These are phyloP conservation scores for Meyerozyma smithsonii DNA, from an alignment of 1,139 yeast species.

Conservation along the genomic window DNA sequence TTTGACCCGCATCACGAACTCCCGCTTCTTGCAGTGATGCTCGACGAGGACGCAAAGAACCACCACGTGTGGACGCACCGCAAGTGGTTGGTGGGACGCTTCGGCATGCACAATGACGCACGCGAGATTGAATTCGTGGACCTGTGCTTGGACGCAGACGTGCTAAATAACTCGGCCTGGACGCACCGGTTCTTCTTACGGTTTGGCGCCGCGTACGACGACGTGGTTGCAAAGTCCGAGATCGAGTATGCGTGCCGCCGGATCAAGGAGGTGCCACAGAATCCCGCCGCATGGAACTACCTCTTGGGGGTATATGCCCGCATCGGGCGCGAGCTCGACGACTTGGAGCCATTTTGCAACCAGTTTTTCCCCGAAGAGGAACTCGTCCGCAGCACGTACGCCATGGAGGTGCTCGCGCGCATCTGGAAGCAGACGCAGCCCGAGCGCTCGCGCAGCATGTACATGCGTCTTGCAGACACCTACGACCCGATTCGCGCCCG, in stretches of 20 bases:
- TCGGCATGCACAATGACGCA: constrained; percentile 38
- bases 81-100: constrained; percentile 68
- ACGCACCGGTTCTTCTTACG: constrained; percentile 67
- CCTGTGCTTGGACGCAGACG: constrained; percentile 52
- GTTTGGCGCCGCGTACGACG: constrained; percentile 20
- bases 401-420: constrained; percentile 60
- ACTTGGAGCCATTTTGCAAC: constrained; percentile 41
- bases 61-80: constrained; percentile 96
- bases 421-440: constrained; percentile 33
- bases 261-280: constrained; percentile 67
- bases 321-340: constrained; percentile 22
- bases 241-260: constrained; percentile 39
- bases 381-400: constrained; percentile 50
- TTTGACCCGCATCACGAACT: constrained; percentile 53
- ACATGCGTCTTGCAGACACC: constrained; percentile 42
- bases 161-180: constrained; percentile 94
- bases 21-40: constrained; percentile 60
- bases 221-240: constrained; percentile 24
- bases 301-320: constrained; percentile 54
- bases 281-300: constrained; percentile 88
- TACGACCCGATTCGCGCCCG: constrained; percentile 66
- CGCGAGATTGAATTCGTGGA: constrained; percentile 54
- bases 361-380: constrained; percentile 26
- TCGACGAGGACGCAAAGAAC: constrained; percentile 78
- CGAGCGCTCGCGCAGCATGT: constrained; percentile 36